Evolutionary conservation across 768 basidiomycete species (phyloP).

Genomic region (Serendipita sp.): DNA sequence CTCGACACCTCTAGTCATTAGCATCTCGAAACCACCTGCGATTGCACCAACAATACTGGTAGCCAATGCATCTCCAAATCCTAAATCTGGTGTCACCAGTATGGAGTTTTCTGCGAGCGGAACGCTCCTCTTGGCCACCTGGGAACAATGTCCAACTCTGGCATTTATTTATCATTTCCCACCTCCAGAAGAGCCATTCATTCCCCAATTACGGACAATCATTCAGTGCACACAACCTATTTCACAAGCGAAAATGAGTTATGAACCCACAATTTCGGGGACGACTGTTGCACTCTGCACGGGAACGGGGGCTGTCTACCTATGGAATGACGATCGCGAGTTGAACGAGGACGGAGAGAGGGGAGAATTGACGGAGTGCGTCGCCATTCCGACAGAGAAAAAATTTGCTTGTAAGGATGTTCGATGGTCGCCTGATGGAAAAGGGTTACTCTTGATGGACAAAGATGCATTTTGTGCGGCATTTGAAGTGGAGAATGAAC

Average conservation of each 20-base stretch:
- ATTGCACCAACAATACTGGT: background rate
- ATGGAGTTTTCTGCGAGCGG: slow-evolving; percentile 73
- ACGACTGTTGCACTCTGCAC: slow-evolving; percentile 45
- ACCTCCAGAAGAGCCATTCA: slow-evolving; percentile 35
- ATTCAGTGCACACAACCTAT: slow-evolving; percentile 50
- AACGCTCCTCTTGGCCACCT: slow-evolving; percentile 53
- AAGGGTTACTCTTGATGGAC: slow-evolving; percentile 58
- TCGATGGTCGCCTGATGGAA: slow-evolving; percentile 76
- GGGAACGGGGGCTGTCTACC: slow-evolving; percentile 48
- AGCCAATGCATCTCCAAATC: slow-evolving; percentile 13
- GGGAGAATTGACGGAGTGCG: slow-evolving; percentile 74
- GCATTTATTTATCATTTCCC: slow-evolving; percentile 64
- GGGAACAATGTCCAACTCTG: slow-evolving; percentile 29
- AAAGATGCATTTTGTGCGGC: slow-evolving; percentile 73
- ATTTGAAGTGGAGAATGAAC: slow-evolving; percentile 46
- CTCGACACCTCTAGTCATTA: background rate
- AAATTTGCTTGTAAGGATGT: slow-evolving; percentile 32
- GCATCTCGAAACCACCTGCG: slow-evolving; percentile 1
- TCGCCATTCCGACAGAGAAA: slow-evolving; percentile 72
- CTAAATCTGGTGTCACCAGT: slow-evolving; percentile 52
- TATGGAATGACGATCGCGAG: slow-evolving; percentile 74
- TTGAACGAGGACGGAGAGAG: slow-evolving; percentile 25
- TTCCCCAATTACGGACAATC: slow-evolving; percentile 47
- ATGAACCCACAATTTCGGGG: slow-evolving; percentile 51
- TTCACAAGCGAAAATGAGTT: slow-evolving; percentile 57